These are phyloP conservation scores for Emmonsiellopsis sp. DNA, from an alignment of 2,329 filamentous ascomycete species.

Conservation along the genomic window DNA sequence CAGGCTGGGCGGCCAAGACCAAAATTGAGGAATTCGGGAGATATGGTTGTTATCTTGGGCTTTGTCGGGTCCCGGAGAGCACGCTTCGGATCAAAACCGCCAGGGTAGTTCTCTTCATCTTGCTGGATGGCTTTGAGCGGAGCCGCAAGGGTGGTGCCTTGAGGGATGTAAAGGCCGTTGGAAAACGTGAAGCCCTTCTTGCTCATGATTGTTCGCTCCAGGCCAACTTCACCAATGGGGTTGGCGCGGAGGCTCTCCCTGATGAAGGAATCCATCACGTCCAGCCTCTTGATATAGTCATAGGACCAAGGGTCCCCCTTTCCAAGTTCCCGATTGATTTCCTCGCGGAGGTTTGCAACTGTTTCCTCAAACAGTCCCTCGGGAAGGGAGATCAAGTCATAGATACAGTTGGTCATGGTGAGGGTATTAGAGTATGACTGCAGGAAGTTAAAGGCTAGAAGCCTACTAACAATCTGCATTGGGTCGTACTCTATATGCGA, in stretches of 20 bases:
- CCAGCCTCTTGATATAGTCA: constrained; percentile 10
- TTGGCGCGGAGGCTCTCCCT: constrained; percentile 13
- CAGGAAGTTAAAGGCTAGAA: constrained; percentile 8
- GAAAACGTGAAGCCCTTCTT: constrained; percentile 13
- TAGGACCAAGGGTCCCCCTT: constrained; percentile 2
- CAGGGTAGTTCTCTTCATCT: not conserved
- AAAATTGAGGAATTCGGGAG: constrained; percentile 14
- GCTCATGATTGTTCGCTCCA: constrained; percentile 11
- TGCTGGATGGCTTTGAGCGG: constrained; percentile 2
- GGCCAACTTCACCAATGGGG: constrained; percentile 12
- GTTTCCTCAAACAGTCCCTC: constrained; percentile 5
- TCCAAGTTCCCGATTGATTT: constrained; percentile 3
- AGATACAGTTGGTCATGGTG: constrained; percentile 11
- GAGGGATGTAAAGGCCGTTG: constrained; percentile 11
- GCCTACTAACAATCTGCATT: constrained; percentile 8
- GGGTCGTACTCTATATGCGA: constrained; percentile 4
- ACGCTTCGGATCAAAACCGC: constrained; percentile 2
- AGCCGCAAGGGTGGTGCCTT: constrained; percentile 9
- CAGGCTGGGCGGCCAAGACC: constrained; percentile 1
- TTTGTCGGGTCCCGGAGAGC: constrained; percentile 1
- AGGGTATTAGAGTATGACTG: constrained; percentile 9
- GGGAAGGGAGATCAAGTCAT: constrained; percentile 10
- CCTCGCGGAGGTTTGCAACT: constrained; percentile 4
- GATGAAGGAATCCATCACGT: constrained; percentile 14
- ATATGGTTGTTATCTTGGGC: constrained; percentile 5